These are phyloP conservation scores for Phanerochaete sordida DNA, from an alignment of 768 basidiomycete species.

Conservation along the genomic window DNA sequence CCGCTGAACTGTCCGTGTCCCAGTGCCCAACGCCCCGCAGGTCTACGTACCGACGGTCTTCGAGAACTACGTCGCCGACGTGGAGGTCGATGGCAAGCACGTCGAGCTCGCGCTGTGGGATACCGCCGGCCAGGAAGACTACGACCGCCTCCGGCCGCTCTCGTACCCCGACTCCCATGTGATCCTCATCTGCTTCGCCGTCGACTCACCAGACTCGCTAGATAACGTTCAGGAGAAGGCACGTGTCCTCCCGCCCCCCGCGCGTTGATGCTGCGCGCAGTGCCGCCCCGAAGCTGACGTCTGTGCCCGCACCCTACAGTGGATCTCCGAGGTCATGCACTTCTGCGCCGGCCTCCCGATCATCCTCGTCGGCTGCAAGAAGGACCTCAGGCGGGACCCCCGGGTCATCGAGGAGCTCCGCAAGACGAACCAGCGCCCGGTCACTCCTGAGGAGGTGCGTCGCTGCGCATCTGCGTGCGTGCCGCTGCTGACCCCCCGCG, in stretches of 20 bases:
- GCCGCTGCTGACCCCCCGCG: not conserved
- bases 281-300: not conserved
- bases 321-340: slow-evolving; percentile 98
- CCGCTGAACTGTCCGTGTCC: not conserved
- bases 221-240: slow-evolving; percentile 99
- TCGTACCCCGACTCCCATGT: slow-evolving; percentile 99
- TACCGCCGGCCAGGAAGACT: slow-evolving; percentile 99
- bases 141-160: slow-evolving; percentile 96
- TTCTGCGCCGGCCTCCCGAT: slow-evolving; percentile 93
- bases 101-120: slow-evolving; percentile 99
- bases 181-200: slow-evolving; percentile 98
- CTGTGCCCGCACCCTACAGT: slow-evolving; percentile 43
- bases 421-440: slow-evolving; percentile 92
- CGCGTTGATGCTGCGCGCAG: not conserved
- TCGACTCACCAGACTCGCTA: slow-evolving; percentile 96
- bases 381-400: slow-evolving; percentile 92
- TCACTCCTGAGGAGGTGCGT: slow-evolving; percentile 86
- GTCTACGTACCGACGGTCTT: slow-evolving; percentile 99
- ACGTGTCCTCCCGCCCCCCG: slow-evolving; percentile 23
- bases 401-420: slow-evolving; percentile 92
- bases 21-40: slow-evolving; percentile 35
- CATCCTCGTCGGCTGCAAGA: slow-evolving; percentile 98
- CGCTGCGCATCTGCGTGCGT: not conserved
- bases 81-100: slow-evolving; percentile 97
- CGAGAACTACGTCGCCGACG: slow-evolving; percentile 99